Conservation (phyloP, 2,329 filamentous ascomycete genomes). For the Aspergillus sp. region DNA sequence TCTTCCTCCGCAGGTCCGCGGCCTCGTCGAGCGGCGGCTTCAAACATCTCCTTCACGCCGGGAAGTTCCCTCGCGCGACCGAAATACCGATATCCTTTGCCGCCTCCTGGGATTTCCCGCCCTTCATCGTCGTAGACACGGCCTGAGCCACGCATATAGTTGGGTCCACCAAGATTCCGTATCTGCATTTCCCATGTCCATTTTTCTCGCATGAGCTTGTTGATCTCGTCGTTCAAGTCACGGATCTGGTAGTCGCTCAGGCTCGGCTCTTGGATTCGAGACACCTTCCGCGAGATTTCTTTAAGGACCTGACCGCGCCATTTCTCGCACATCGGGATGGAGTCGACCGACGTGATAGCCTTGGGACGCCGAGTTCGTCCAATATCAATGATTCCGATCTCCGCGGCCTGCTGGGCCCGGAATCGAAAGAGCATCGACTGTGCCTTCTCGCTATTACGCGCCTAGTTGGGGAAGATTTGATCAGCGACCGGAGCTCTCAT, state of each 20-base stretch:
- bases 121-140: conserved; percentile 73
- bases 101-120: conserved; percentile 67
- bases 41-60: conserved; percentile 94
- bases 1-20: conserved; percentile 67
- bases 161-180: conserved; percentile 89
- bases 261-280: conserved; percentile 86
- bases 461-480: conserved; percentile 50
- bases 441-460: conserved; percentile 96
- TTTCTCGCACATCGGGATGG: conserved; percentile 87
- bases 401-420: conserved; percentile 92
- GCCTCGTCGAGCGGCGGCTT: conserved; percentile 65
- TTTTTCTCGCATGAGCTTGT: conserved; percentile 98
- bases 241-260: conserved; percentile 97
- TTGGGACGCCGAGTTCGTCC: conserved; percentile 87
- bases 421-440: conserved; percentile 99
- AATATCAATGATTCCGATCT: conserved; percentile 93
- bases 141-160: conserved; percentile 79
- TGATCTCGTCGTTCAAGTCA: conserved; percentile 98
- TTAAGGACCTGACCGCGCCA: conserved; percentile 98
- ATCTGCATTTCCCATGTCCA: conserved; percentile 99
- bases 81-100: conserved; percentile 93
- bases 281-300: conserved; percentile 95
- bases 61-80: conserved; percentile 85
- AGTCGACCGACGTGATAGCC: conserved; percentile 80
- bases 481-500: not conserved